Conservation (phyloP, 805 yeast species). For the Saccharomycopsis fibuligera region DNA sequence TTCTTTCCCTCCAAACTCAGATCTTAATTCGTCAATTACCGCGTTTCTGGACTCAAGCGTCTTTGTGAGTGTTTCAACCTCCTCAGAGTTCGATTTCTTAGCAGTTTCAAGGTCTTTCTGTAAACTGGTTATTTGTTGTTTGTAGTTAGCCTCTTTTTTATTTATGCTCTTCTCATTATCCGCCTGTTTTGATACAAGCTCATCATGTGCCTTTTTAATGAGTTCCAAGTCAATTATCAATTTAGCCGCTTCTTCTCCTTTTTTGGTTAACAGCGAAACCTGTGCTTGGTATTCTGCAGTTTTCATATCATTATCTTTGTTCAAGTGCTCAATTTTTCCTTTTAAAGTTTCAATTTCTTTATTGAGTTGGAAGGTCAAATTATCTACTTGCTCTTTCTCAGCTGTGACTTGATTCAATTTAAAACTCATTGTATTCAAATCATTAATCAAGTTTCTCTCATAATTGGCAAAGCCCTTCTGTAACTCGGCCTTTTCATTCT, state of each 20-base stretch:
- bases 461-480: constrained; percentile 20
- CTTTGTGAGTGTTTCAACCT: too few relatives aligned
- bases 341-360: constrained; percentile 24
- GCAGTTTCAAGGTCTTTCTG: too few relatives aligned
- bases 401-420: constrained; percentile 20
- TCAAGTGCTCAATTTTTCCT: constrained; percentile 22
- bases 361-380: background rate
- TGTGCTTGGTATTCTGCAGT: background rate
- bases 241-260: background rate
- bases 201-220: too few relatives aligned
- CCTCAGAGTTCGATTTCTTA: too few relatives aligned
- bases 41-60: too few relatives aligned
- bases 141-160: too few relatives aligned
- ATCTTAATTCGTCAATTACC: too few relatives aligned
- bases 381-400: constrained; percentile 16
- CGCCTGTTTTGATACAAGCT: too few relatives aligned
- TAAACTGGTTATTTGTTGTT: too few relatives aligned
- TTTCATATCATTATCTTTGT: background rate
- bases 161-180: too few relatives aligned
- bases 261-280: background rate
- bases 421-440: constrained; percentile 20
- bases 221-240: too few relatives aligned
- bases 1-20: too few relatives aligned
- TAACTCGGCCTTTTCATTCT: constrained; percentile 24
- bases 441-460: constrained; percentile 20